Conservation (phyloP, 805 yeast genomes). For the Pichia gijzeniarum region DNA sequence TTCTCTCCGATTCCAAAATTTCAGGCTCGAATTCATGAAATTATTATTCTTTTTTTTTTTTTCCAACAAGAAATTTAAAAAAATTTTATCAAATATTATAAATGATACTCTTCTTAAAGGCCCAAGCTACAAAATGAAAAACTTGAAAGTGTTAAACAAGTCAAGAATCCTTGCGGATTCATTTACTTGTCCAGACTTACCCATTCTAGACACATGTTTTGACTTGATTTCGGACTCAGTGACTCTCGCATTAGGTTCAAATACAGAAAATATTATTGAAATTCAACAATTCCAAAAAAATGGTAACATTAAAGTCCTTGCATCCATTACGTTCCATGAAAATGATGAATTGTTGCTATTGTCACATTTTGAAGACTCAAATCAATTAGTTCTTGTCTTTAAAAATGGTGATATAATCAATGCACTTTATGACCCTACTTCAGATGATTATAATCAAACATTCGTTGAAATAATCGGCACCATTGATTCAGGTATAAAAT, state of each 20-base stretch:
- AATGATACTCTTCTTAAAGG: too few relatives aligned
- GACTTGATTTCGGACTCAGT: slow-evolving; percentile 72
- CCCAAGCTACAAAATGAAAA: slow-evolving; percentile 23
- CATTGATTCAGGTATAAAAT: slow-evolving; percentile 65
- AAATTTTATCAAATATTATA: too few relatives aligned
- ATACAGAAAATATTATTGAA: slow-evolving; percentile 52
- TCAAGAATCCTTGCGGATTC: slow-evolving; percentile 49
- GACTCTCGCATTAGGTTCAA: slow-evolving; percentile 53
- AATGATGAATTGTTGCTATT: slow-evolving; percentile 46
- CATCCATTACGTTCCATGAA: slow-evolving; percentile 48
- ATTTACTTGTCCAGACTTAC: slow-evolving; percentile 57
- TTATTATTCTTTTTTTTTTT: not conserved
- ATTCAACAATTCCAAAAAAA: slow-evolving; percentile 69
- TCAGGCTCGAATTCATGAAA: too few relatives aligned
- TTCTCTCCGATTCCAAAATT: too few relatives aligned
- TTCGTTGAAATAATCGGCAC: slow-evolving; percentile 75
- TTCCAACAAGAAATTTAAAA: not conserved
- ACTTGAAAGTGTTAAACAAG: slow-evolving; percentile 37
- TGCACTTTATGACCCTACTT: slow-evolving; percentile 49
- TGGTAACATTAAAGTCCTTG: slow-evolving; percentile 53
- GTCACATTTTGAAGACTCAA: slow-evolving; percentile 63
- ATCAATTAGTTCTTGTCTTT: slow-evolving; percentile 60
- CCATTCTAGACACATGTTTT: slow-evolving; percentile 49
- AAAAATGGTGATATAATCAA: slow-evolving; percentile 69
- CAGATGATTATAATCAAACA: slow-evolving; percentile 45